Base-by-base conservation (phyloP, 192 early-diverging fungal species). In the Coemansia sp. region DNA sequence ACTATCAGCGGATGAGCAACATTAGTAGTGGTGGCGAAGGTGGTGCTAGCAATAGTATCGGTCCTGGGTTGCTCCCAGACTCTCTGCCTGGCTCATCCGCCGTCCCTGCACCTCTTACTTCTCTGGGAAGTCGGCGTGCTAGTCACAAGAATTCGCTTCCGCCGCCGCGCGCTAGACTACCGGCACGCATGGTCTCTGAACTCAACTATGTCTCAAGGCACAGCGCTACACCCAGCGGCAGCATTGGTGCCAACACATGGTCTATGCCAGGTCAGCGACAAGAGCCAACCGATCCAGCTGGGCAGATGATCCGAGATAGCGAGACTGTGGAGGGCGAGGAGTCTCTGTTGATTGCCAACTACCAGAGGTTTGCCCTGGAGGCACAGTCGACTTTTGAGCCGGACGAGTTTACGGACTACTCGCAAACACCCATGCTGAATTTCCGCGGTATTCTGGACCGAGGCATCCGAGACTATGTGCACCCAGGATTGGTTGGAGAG, bases 381-480 rank as follows among this genome's bases (percentile, higher is more conserved):
- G 59, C 60, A n/a, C 72, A 75, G 45, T 68, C 64, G 4, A 67
- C 35, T 8, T 67, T 75, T 44, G 64, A 49, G 29, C 46, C 72
- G 0, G 72, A 75, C 37, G 55, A 63, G 50, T 52, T 51, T 28
- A 90, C 86, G 0, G 85, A 90, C 52, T 90, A 85, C 47, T 58
- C 49, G 44, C 81, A 90, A 55, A 85, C 88, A 17, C 87, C 88
- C 10, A 90, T 90, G 86, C 82, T 85, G 0, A 65, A 87, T 19
- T 81, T 82, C 33, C 35, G 67, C 15, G 88, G 88, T n/a, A 77
- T 90, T 7, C 61, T 90, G 37, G 86, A 90, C 52, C 82, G 83
- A 32, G 83, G 85, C 3, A 86, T 88, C 70, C 67, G 77, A 39
- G 74, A 72, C 18, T 90, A 85, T 30, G 79, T 63, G 19, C 75